Evolutionary conservation across 768 basidiomycete genomes (phyloP).

Genomic region (Termitomyces sp.): DNA sequence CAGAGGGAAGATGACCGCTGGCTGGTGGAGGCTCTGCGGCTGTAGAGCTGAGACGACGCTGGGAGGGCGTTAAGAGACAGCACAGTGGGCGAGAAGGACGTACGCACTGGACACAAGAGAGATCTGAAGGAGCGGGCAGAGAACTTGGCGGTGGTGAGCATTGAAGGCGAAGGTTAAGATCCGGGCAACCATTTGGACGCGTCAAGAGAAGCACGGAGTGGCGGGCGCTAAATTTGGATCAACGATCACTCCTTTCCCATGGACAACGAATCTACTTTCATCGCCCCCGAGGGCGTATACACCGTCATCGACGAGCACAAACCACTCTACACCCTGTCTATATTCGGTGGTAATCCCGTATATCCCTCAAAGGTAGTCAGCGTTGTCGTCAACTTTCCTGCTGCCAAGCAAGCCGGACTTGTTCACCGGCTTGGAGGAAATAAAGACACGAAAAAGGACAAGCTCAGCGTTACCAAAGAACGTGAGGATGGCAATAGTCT

Average conservation of each 20-base stretch:
- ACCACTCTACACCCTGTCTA: constrained; percentile 39
- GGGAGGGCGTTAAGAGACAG: not conserved
- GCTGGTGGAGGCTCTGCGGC: constrained; percentile 63
- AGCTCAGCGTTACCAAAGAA: constrained; percentile 34
- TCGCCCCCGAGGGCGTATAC: constrained; percentile 88
- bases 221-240: constrained; percentile 3
- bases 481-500: constrained; percentile 65
- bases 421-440: constrained; percentile 65
- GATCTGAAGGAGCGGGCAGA: constrained; percentile 17
- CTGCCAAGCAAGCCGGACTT: constrained; percentile 49
- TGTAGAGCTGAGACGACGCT: constrained; percentile 48
- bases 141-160: constrained; percentile 31
- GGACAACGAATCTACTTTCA: constrained; percentile 82
- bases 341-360: constrained; percentile 27
- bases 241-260: constrained; percentile 27
- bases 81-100: not conserved
- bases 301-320: constrained; percentile 85
- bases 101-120: constrained; percentile 16
- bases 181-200: constrained; percentile 21
- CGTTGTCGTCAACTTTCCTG: constrained; percentile 57
- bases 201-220: constrained; percentile 9
- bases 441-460: constrained; percentile 61
- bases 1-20: constrained; percentile 70
- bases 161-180: constrained; percentile 35
- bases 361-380: constrained; percentile 63